These are phyloP conservation scores for Simplicillium aogashimaense DNA, from an alignment of 2,329 filamentous ascomycete species.

Conservation along the genomic window DNA sequence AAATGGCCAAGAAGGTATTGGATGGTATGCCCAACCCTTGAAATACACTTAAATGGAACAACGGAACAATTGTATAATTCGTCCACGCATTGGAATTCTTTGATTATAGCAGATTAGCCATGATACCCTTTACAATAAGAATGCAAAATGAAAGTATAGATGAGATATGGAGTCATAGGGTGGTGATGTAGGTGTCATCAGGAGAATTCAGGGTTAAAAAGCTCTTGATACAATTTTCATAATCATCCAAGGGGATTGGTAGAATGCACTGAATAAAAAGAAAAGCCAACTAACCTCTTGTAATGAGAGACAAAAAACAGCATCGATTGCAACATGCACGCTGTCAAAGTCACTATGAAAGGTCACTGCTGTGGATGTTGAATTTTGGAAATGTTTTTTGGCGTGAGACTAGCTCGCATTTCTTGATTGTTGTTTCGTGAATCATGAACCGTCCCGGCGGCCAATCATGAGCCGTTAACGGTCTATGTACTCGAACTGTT, in stretches of 20 bases:
- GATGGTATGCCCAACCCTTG: not conserved
- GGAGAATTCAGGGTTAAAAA: constrained; percentile 58
- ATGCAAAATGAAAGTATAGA: constrained; percentile 9
- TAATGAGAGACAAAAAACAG: not conserved
- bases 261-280: constrained; percentile 4
- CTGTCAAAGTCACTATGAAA: constrained; percentile 2
- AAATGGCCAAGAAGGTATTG: constrained; percentile 53
- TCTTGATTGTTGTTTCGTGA: constrained; percentile 17
- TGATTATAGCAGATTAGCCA: constrained; percentile 21
- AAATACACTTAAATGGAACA: not conserved
- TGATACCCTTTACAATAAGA: constrained; percentile 20
- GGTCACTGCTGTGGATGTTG: not conserved
- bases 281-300: constrained; percentile 33
- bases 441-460: constrained; percentile 21
- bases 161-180: constrained; percentile 36
- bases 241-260: constrained; percentile 36
- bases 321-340: constrained; percentile 3
- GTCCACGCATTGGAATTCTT: not conserved
- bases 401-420: constrained; percentile 2
- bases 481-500: constrained; percentile 34
- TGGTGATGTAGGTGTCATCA: constrained; percentile 50
- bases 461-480: constrained; percentile 32
- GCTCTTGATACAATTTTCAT: constrained; percentile 46
- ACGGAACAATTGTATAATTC: constrained; percentile 1
- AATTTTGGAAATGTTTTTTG: not conserved